Evolutionary conservation across 116 monocot genomes (phyloP).

Genomic region (Dioscorea cayenensis): DNA sequence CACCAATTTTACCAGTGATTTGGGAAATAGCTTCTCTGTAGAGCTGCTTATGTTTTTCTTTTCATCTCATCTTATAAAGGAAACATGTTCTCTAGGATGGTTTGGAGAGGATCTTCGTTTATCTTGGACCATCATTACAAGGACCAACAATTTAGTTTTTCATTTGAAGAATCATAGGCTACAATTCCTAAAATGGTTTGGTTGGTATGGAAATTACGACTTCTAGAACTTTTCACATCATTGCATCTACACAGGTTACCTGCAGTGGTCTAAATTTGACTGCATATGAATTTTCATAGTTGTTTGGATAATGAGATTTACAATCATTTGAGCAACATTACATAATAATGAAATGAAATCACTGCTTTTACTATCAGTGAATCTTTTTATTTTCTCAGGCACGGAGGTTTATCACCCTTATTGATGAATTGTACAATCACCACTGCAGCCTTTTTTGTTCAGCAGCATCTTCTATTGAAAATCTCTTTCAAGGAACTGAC

Average conservation of each 20-base stretch:
- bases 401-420: constrained; percentile 67
- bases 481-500: constrained; percentile 87
- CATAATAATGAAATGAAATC: background rate
- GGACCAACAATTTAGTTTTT: no score
- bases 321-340: background rate
- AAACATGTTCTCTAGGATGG: no score
- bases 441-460: constrained; percentile 80
- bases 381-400: constrained; percentile 30
- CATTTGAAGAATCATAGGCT: no score
- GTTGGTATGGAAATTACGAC: no score
- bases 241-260: no score
- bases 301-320: background rate
- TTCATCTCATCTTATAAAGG: no score
- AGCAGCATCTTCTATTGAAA: constrained; percentile 67
- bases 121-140: no score
- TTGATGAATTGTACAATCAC: constrained; percentile 90
- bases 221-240: no score
- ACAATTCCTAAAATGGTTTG: no score
- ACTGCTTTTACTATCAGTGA: background rate
- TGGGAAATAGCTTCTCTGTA: no score
- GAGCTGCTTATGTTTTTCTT: no score
- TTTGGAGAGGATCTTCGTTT: no score
- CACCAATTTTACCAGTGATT: background rate
- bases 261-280: background rate
- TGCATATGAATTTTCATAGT: background rate